phyloP scores from a whole-genome alignment of 2,329 filamentous ascomycete genomes.

The Seiridium unicorne region DNA sequence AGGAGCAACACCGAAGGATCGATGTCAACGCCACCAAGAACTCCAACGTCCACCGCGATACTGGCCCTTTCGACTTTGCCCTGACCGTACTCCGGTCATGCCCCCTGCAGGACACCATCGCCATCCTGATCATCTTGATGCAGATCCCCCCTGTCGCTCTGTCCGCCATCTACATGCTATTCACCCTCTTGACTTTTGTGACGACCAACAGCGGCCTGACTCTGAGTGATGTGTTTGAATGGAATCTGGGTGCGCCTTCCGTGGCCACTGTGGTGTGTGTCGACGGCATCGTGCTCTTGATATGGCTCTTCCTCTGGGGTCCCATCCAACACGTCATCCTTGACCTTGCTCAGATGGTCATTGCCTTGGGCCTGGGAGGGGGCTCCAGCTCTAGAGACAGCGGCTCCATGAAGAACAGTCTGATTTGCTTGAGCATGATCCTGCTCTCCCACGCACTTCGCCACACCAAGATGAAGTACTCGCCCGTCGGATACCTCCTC shows the following conservation, averaged over 20 bases:
- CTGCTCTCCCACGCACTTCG: slow-evolving; percentile 51
- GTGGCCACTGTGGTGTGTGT: slow-evolving; percentile 81
- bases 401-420: slow-evolving; percentile 65
- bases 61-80: slow-evolving; percentile 72
- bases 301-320: slow-evolving; percentile 86
- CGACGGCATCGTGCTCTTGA: slow-evolving; percentile 76
- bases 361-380: slow-evolving; percentile 85
- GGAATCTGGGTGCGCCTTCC: slow-evolving; percentile 80
- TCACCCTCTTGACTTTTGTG: slow-evolving; percentile 90
- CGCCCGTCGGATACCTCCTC: slow-evolving; percentile 42
- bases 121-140: slow-evolving; percentile 93
- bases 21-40: slow-evolving; percentile 70
- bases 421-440: slow-evolving; percentile 70
- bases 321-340: slow-evolving; percentile 85
- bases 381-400: slow-evolving; percentile 69
- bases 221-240: slow-evolving; percentile 88
- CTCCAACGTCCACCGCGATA: slow-evolving; percentile 65
- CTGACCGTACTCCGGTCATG: slow-evolving; percentile 86
- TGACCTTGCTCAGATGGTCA: slow-evolving; percentile 89
- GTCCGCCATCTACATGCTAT: slow-evolving; percentile 86
- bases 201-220: slow-evolving; percentile 77
- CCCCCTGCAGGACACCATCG: slow-evolving; percentile 90
- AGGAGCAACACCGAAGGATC: slow-evolving; percentile 61
- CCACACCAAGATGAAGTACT: slow-evolving; percentile 48
- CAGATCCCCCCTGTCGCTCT: slow-evolving; percentile 86